Evolutionary conservation across 768 basidiomycete genomes (phyloP).

Genomic region (Mycena latifolia): DNA sequence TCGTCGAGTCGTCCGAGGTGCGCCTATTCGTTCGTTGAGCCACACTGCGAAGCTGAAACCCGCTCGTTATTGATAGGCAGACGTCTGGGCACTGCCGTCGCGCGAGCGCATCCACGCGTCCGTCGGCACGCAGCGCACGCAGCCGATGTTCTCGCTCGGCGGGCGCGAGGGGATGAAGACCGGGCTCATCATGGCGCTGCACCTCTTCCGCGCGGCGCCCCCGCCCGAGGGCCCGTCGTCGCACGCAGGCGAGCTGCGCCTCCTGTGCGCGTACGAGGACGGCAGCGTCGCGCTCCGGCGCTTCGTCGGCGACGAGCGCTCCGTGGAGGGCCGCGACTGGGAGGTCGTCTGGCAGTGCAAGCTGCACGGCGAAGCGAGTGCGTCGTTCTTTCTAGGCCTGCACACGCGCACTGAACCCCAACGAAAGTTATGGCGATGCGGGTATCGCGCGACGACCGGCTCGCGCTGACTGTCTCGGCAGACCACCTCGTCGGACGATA

Average conservation of each 20-base stretch:
- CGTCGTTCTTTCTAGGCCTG: conserved; percentile 27
- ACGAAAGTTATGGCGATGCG: conserved; percentile 87
- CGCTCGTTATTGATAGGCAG: conserved; percentile 44
- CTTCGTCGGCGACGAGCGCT: conserved; percentile 56
- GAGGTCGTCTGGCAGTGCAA: conserved; percentile 74
- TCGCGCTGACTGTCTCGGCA: conserved; percentile 87
- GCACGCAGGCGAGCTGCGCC: conserved; percentile 58
- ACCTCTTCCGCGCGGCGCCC: conserved; percentile 61
- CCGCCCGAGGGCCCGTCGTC: conserved; percentile 43
- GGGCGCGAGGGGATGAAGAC: conserved; percentile 68
- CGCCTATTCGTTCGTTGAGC: too few relatives aligned
- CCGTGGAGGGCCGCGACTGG: conserved; percentile 83
- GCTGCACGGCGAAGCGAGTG: conserved; percentile 81
- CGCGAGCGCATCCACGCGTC: conserved; percentile 84
- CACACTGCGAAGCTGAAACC: too few relatives aligned
- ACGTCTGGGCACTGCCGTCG: conserved; percentile 86
- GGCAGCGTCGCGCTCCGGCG: conserved; percentile 83
- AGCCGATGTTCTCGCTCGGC: conserved; percentile 52
- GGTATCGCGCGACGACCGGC: conserved; percentile 66
- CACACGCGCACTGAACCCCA: neutral
- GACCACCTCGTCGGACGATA: conserved; percentile 84
- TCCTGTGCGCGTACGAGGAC: conserved; percentile 88
- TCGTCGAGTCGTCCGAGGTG: neutral
- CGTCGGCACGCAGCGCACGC: conserved; percentile 69
- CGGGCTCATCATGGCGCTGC: conserved; percentile 90